Evolutionary conservation across 805 yeast species (phyloP), one percentile per base, ranked within the genome.

Genomic region (Candida sithepensis): DNA sequence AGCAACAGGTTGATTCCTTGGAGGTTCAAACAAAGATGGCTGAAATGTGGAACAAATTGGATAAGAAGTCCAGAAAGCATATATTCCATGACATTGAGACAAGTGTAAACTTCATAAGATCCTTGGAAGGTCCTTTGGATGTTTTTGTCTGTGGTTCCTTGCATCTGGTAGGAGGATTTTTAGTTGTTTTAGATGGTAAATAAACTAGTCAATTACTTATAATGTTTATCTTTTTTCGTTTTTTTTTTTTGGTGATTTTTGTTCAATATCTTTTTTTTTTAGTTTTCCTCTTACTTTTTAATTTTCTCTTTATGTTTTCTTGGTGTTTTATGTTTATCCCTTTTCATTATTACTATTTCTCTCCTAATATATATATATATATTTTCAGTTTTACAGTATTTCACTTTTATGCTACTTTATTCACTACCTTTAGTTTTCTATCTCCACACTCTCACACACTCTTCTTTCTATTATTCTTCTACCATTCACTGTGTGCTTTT

Each of bases 121-220:
- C 76, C 21, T 60, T 78, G 40, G 71, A 71, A 42, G 69, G 69
- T 12, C 73, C 73, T 16, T 67, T 81, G 20, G 90, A 89, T 53
- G 95, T 89, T 1, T 85, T 90, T 68, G 97, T 90, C 0, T 86
- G 95, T 49, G 99, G 99, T 1, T 90, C 97, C 4, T 72, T 94
- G 54, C 97, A 92, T 64, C 71, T 95, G 48, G 96, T 94, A 10
- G 99, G 99, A 16, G 99, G 98, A 0, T 78, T 94, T 48, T 68
- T 94, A 34, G 90, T 89, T 2, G 97, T 91, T 5, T 68, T 89
- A 39, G 97, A 92, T 44, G 73, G 66, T 14, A 56, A 61, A 48
- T 51, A 45, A 45, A 22, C 16, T n/a, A n/a, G n/a, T 3, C 6
- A n/a, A 8, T 34, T 18, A 13, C 14, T 32, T 32, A 13, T 32